These are phyloP conservation scores for Fragilariopsis cylindrus DNA, from an alignment of 108 stramenopile species.

Conservation along the genomic window DNA sequence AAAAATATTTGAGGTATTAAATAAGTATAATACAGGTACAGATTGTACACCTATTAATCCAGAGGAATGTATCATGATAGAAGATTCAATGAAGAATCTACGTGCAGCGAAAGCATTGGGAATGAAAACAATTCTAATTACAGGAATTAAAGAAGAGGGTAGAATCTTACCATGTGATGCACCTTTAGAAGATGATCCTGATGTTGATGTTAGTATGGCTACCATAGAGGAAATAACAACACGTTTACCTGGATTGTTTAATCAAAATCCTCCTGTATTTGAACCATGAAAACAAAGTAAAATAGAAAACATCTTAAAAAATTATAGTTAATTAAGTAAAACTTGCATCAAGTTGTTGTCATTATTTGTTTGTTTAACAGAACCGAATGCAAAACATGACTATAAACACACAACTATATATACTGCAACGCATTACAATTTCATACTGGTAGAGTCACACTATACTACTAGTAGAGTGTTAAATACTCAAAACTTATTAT, in stretches of 20 bases:
- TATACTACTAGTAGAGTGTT: no score
- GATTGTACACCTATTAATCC: constrained; percentile 13
- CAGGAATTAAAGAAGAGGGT: constrained; percentile 57
- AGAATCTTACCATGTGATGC: constrained; percentile 52
- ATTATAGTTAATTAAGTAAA: no score
- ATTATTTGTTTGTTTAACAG: no score
- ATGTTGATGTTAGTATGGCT: constrained; percentile 67
- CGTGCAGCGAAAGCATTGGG: constrained; percentile 67
- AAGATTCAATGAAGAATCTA: constrained; percentile 90
- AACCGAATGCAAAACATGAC: no score
- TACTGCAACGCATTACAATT: no score
- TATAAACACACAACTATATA: no score
- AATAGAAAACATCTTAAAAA: not conserved
- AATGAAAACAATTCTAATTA: constrained; percentile 73
- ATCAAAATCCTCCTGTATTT: constrained; percentile 52
- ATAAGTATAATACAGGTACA: not conserved
- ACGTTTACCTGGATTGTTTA: constrained; percentile 51
- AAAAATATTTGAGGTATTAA: constrained; percentile 52
- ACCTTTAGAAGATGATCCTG: constrained; percentile 56
- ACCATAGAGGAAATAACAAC: constrained; percentile 53
- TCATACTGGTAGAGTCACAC: no score
- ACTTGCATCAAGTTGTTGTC: no score
- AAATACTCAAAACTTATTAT: no score
- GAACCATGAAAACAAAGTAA: constrained; percentile 51
- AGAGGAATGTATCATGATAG: constrained; percentile 75